Evolutionary conservation across 1,284 basidiomycete species (phyloP).

Genomic region (Cryptococcus jaspeensis): DNA sequence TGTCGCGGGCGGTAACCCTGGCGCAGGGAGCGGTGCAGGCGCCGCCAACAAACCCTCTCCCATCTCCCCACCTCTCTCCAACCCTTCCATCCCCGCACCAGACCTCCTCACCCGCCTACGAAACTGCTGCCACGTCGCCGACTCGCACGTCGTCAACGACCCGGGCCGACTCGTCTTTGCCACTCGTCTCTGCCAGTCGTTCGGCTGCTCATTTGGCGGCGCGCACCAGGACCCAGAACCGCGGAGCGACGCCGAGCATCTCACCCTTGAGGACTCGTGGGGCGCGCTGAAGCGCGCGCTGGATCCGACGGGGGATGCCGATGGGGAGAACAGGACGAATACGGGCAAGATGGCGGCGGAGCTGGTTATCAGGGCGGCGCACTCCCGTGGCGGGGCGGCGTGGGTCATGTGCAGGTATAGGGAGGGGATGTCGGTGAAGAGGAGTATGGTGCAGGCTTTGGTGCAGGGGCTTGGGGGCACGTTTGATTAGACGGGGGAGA

Average conservation of each 20-base stretch:
- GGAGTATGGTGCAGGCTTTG: conserved; percentile 39
- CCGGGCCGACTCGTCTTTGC: conserved; percentile 50
- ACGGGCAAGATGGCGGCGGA: conserved; percentile 52
- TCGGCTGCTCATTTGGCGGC: conserved; percentile 44
- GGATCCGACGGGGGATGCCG: conserved; percentile 44
- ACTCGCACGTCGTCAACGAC: conserved; percentile 51
- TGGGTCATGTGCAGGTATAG: conserved; percentile 48
- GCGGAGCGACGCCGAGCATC: conserved; percentile 38
- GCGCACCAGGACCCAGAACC: conserved; percentile 35
- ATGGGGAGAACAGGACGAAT: conserved; percentile 50
- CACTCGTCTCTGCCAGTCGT: conserved; percentile 48
- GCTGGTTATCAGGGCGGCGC: conserved; percentile 44
- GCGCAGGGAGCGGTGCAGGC: neutral
- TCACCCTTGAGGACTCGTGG: conserved; percentile 50
- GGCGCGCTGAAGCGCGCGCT: conserved; percentile 39
- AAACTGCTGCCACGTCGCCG: conserved; percentile 49
- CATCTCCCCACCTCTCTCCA: conserved; percentile 13
- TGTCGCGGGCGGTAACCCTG: neutral
- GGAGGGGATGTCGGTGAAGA: conserved; percentile 47
- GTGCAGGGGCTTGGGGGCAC: conserved; percentile 48
- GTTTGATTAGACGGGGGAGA: conserved; percentile 26
- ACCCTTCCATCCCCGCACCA: neutral
- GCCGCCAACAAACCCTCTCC: conserved; percentile 9
- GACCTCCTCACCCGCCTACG: conserved; percentile 49
- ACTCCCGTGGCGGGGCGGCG: conserved; percentile 29